Evolutionary conservation across 176 grass and related monocot species (phyloP).

Genomic region (Oryza meridionalis): DNA sequence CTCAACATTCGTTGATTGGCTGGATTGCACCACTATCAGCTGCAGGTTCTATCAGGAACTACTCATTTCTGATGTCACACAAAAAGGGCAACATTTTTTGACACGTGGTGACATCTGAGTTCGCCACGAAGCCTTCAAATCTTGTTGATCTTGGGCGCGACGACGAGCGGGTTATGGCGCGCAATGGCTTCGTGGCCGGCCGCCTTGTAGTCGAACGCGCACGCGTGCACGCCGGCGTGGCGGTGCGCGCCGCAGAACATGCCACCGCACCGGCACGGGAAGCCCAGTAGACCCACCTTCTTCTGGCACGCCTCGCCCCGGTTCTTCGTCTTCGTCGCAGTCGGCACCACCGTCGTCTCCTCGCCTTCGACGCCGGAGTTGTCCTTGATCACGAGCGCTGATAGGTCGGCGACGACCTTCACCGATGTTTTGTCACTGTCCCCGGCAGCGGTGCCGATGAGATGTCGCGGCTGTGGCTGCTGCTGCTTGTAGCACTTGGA

Average conservation of each 20-base stretch:
- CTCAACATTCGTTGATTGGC: no score
- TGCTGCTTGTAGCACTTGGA: neutral
- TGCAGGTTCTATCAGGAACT: no score
- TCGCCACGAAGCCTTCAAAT: neutral
- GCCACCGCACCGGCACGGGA: neutral
- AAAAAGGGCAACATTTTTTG: no score
- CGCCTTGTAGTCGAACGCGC: neutral
- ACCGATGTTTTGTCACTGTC: no score
- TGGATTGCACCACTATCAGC: no score
- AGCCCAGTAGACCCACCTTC: conserved; percentile 16
- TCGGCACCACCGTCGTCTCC: no score
- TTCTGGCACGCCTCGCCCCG: neutral
- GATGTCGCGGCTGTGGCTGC: neutral
- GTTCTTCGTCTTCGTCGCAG: neutral
- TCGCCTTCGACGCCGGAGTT: no score
- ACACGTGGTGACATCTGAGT: no score
- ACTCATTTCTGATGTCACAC: no score
- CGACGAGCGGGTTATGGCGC: neutral
- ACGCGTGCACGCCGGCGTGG: neutral
- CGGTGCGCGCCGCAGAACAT: neutral
- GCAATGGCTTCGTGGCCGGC: neutral
- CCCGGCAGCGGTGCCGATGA: no score
- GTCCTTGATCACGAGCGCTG: no score
- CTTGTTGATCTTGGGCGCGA: neutral
- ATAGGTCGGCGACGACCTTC: no score